phyloP scores from a whole-genome alignment of 352 stramenopile genomes.

The Globisporangium abappressorium region DNA sequence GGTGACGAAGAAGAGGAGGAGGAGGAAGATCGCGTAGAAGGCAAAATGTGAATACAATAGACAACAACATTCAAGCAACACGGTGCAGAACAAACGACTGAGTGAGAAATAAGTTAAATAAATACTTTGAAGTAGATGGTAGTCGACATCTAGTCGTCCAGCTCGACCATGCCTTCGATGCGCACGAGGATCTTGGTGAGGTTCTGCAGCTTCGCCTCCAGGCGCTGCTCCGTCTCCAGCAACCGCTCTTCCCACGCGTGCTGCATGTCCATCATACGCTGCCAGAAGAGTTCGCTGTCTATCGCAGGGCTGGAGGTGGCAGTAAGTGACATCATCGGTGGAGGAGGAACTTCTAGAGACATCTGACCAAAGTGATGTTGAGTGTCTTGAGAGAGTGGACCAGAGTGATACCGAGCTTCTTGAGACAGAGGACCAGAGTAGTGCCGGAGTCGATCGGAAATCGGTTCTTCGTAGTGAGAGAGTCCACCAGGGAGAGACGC shows the following conservation, averaged over 20 bases:
- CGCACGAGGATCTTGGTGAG: conserved; percentile 68
- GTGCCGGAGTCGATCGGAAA: neutral
- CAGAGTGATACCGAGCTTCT: neutral
- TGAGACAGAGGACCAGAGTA: neutral
- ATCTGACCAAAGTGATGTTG: no score
- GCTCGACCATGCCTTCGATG: conserved; percentile 56
- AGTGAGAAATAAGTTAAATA: neutral
- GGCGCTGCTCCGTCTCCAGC: conserved; percentile 54
- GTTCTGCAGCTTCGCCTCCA: conserved; percentile 68
- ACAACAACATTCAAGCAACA: neutral
- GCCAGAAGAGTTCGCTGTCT: conserved; percentile 42
- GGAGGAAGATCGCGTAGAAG: neutral
- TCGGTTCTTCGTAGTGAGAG: neutral
- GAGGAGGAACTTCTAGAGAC: neutral
- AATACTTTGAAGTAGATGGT: neutral
- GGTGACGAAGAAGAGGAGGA: conserved; percentile 4
- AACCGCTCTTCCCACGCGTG: conserved; percentile 54
- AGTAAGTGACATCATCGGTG: neutral
- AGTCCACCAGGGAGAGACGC: neutral
- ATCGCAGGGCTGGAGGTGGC: conserved; percentile 1
- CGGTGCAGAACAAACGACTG: neutral
- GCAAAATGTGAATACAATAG: neutral
- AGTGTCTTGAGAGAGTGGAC: neutral
- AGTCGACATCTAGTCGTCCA: conserved; percentile 27
- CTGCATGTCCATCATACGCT: conserved; percentile 57